Evolutionary conservation across 192 early-diverging fungal genomes (phyloP).

Genomic region (Mortierella claussenii): DNA sequence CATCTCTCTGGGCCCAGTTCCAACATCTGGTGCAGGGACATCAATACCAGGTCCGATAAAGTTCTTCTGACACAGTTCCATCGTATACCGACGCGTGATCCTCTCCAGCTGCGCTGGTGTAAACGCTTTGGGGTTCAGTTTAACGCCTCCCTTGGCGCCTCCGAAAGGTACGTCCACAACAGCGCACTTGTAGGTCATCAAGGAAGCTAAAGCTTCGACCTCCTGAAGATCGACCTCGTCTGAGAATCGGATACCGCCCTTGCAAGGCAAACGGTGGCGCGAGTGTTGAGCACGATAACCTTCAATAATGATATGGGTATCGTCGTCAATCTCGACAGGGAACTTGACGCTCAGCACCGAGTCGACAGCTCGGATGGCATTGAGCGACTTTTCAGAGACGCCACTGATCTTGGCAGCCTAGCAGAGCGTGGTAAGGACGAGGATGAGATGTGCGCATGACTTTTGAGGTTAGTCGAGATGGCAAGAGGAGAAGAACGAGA

Average conservation of each 20-base stretch:
- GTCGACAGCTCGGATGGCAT: conserved; percentile 79
- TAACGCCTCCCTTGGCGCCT: conserved; percentile 86
- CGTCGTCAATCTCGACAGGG: conserved; percentile 74
- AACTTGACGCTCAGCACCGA: conserved; percentile 79
- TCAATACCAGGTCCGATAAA: conserved; percentile 87
- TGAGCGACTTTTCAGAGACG: conserved; percentile 66
- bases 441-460: background rate
- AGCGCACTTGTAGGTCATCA: conserved; percentile 91
- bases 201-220: conserved; percentile 82
- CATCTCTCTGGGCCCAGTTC: conserved; percentile 85
- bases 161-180: conserved; percentile 86
- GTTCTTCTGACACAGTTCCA: conserved; percentile 87
- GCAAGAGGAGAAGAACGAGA: background rate
- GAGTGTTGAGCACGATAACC: conserved; percentile 89
- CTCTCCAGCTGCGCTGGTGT: conserved; percentile 77
- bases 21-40: conserved; percentile 87
- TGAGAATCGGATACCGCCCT: conserved; percentile 87
- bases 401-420: conserved; percentile 74
- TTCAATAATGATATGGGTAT: conserved; percentile 75
- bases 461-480: background rate
- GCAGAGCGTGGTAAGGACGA: background rate
- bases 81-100: conserved; percentile 85
- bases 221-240: conserved; percentile 84
- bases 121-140: conserved; percentile 82
- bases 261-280: conserved; percentile 80